Evolutionary conservation across 441 rosid genomes (phyloP), one percentile per base, ranked within the genome.

Genomic region (Isatis lusitanica): DNA sequence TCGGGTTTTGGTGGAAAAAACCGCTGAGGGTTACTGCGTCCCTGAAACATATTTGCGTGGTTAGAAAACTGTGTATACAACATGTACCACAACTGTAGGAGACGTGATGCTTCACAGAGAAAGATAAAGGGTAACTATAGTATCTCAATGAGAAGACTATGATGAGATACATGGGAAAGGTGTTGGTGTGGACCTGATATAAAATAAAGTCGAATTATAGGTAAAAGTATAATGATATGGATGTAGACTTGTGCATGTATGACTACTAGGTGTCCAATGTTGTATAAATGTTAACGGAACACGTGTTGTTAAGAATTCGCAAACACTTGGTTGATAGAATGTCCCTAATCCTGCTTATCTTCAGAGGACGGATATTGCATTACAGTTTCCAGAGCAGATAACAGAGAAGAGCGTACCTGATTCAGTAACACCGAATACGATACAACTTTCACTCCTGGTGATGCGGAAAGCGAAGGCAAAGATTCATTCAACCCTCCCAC

Each of bases 401-500:
- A 55, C 16, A 64, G 35, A 63, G 67, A 78, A 46, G 74, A 55
- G 72, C 12, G 61, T 69, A 96, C 99, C 98, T 93, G 94, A 80
- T 87, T 83, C 53, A 91, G 83, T 74, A 96, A 84, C 76, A 82
- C 86, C 26, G 97, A 85, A 80, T 89, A 93, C 63, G 97, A 78
- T 48, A 96, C 79, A 74, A 93, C 79, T 74, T 89, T 64, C 74
- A 93, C 92, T 52, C 92, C 94, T 40, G 89, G 36, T 57, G 97
- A 78, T 33, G 93, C 56, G 75, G 97, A 97, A 79, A 89, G 90
- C 17, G 91, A 91, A 73, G 97, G 98, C 65, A 93, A 78, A 78
- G 86, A 84, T 74, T 93, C 95, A 75, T 89, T 90, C 44, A 90
- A 78, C 72, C 97, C 99, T 62, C 94, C 99, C 80, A 96, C 97